Evolutionary conservation across 1,139 yeast species (phyloP).

Genomic region (Taiozyma sp.): DNA sequence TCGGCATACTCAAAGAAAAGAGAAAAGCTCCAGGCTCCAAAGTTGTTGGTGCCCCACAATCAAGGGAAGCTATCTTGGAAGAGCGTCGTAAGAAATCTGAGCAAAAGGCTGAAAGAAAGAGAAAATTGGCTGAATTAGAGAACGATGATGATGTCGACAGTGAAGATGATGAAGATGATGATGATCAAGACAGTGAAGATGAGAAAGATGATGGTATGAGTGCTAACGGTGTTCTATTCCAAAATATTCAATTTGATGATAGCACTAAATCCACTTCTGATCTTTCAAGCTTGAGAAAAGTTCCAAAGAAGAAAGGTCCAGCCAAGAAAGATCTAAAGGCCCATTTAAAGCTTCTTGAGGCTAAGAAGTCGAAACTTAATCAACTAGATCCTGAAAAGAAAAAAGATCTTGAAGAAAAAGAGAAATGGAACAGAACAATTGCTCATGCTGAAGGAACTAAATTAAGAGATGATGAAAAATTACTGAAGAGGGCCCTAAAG

Average conservation of each 20-base stretch:
- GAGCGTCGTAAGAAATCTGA: conserved; percentile 44
- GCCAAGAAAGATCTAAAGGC: conserved; percentile 81
- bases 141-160: conserved; percentile 34
- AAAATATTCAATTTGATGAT: conserved; percentile 77
- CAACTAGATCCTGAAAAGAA: conserved; percentile 60
- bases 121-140: conserved; percentile 35
- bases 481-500: conserved; percentile 80
- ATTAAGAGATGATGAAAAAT: conserved; percentile 82
- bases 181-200: conserved; percentile 32
- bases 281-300: conserved; percentile 54
- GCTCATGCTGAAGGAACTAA: conserved; percentile 87
- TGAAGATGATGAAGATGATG: conserved; percentile 34
- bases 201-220: conserved; percentile 30
- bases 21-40: conserved; percentile 91
- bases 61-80: conserved; percentile 69
- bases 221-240: conserved; percentile 52
- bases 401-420: conserved; percentile 57
- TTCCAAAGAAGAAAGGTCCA: conserved; percentile 66
- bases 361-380: conserved; percentile 60
- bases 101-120: conserved; percentile 28
- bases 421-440: conserved; percentile 80
- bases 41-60: conserved; percentile 73
- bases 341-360: conserved; percentile 71
- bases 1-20: conserved; percentile 62
- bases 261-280: conserved; percentile 82